Base-by-base conservation (phyloP, 805 yeast genomes). In the Ogataea wickerhamii region DNA sequence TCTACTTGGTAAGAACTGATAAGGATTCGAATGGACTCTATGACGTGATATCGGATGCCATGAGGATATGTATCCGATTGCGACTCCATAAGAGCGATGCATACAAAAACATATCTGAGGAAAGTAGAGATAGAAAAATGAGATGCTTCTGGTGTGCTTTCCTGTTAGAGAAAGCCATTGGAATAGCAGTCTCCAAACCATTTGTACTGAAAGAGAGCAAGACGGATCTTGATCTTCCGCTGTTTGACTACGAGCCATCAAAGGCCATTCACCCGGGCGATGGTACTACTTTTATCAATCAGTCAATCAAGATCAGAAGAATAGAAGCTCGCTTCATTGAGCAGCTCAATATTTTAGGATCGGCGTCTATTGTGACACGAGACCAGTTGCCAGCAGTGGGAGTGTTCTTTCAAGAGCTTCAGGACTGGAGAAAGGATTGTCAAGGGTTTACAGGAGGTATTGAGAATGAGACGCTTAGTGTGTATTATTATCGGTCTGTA, bases 131-230 rank as follows among this genome's bases (percentile, higher is more conserved):
- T 44, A 64, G 66, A 36, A 70, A 67, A 49, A 56, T 76, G 58
- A 66, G 84, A 45, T 59, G 76, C 13, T 80, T 80, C 61, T 80
- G 85, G 85, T 74, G 81, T 52, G 72, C 73, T 6, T 80, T 78
- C 53, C 51, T 76, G n/a, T 52, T 77, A 31, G 86, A 80, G 50
- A 70, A 82, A 52, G 70, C 78, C 61, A 74, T 78, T 34, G 72
- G 80, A 26, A 72, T 78, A 26, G 76, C 82, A 6, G 78, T 80
- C 10, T 80, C 82, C 4, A 74, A 74, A 51, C 76, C 76, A 2
- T 77, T 74, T 48, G 62, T 71, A 1, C 52, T 80, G n/a, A 58
- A 64, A 17, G 86, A 80, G 53, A 48, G 65, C 3, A 67, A 70
- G 29, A 70, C 78, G 31, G 76, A 70, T 47, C 33, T 47, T 2